Base-by-base conservation (phyloP, 1,139 yeast genomes). In the Geotrichum carabidarum region DNA sequence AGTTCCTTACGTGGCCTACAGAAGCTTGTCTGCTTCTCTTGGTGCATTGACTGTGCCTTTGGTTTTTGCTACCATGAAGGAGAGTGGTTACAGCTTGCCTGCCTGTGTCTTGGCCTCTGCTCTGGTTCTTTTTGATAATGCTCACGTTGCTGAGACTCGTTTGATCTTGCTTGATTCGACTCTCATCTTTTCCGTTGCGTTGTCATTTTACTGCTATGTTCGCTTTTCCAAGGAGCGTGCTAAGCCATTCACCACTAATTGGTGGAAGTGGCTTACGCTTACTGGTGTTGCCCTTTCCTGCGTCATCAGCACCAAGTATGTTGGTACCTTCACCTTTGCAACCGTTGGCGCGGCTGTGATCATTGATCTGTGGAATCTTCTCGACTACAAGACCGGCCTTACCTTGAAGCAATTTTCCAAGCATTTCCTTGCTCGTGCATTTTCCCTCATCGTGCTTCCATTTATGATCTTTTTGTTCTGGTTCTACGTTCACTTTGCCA, bases 161-260 rank as follows among this genome's bases (percentile, higher is more conserved):
- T 78, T 94, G 70, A 93, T 93, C 64, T 75, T 93, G 57, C 80
- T 93, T 65, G 99, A 93, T 71, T 91, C 98, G 11, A 88, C 96
- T 7, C 78, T 93, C 68, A 81, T 87, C 59, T 75, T 91, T 60
- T 78, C 93, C 35, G 88, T 91, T 51, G 96, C 96, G 0, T 74
- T 81, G 50, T 82, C 97, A 0, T 74, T 93, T 57, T 87, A 81
- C 70, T 75, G 83, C 58, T 94, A 91, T 68, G 86, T 87, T 59
- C 81, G 81, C 63, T 93, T 90, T 71, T 81, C 86, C 63, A 87
- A 88, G 61, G 80, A 77, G 63, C 83, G 96, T 64, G 73, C 72
- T 51, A 64, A 67, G 17, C 87, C 98, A 7, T 91, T 88, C 67
- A 66, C 86, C 17, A 62, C 61, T 46, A 63, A 74, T 48, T 93